Evolutionary conservation across 2,329 filamentous ascomycete species (phyloP).

Genomic region (Periconia sp.): DNA sequence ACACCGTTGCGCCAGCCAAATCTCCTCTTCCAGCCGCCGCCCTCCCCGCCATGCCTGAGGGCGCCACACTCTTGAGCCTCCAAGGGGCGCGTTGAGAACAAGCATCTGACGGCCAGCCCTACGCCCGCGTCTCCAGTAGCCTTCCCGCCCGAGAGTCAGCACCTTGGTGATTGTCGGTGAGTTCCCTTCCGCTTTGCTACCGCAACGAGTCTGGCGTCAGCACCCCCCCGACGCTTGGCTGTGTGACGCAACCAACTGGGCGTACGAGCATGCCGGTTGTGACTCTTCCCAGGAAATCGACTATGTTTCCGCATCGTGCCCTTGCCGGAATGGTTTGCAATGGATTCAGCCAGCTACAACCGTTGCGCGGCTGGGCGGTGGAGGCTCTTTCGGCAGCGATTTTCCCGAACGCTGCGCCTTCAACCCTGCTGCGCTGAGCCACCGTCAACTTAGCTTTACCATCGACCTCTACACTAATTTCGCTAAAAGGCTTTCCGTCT

Average conservation of each 20-base stretch:
- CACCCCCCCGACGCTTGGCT: slow-evolving; percentile 19
- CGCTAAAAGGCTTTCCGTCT: too few species aligned
- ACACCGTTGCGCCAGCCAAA: neutral
- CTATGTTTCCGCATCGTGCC: too few species aligned
- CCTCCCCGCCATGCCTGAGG: slow-evolving; percentile 2
- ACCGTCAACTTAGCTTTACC: too few species aligned
- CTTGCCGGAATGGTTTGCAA: too few species aligned
- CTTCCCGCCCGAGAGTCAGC: slow-evolving; percentile 23
- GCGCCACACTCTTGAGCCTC: slow-evolving; percentile 21
- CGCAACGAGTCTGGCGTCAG: slow-evolving; percentile 20
- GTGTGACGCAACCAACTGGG: slow-evolving; percentile 6
- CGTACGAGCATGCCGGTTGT: neutral
- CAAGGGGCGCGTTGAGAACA: slow-evolving; percentile 20
- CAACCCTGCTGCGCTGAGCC: too few species aligned
- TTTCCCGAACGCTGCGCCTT: too few species aligned
- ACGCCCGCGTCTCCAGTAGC: slow-evolving; percentile 23
- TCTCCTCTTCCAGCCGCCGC: neutral
- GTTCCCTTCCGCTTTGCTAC: slow-evolving; percentile 16
- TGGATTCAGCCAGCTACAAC: too few species aligned
- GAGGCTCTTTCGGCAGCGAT: neutral
- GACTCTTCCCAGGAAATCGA: too few species aligned
- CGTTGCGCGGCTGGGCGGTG: neutral
- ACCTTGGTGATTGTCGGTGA: slow-evolving; percentile 29
- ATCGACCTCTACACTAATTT: too few species aligned
- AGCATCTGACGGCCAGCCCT: slow-evolving; percentile 40